Evolutionary conservation across 1,139 yeast genomes (phyloP), one percentile per base, ranked within the genome.

Genomic region (Suhomyces taliae): DNA sequence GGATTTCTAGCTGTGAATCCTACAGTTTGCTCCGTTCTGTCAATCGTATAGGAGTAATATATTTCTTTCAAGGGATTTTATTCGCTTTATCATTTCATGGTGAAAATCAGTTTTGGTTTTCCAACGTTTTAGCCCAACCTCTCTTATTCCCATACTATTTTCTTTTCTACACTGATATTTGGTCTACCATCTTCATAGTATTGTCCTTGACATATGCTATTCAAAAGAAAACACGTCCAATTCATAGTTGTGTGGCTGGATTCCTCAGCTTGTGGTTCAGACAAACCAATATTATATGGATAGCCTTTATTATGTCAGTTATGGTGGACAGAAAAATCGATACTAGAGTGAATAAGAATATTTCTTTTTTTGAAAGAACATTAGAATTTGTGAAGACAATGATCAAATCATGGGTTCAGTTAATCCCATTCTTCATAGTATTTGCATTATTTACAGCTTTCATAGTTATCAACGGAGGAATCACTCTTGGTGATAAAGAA

Each of bases 241-340:
- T 43, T 2, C 11, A 61, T 2, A 65, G 80, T 51, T 82, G 83
- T 0, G 6, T 76, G 1, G 57, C 81, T 27, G 87, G 84, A 0
- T 75, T 82, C 34, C 36, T 72, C 7, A 84, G 91, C 60, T 70
- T 93, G 39, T 71, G 81, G 65, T 85, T 93, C 59, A 79, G 99
- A 53, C 99, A 93, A 60, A 95, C 99, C 0, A 93, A 93, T 58
- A 83, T 93, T 35, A 72, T 90, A 0, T 93, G 99, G 99, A 75
- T 83, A 7, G 83, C 79, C 0, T 85, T 87, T 54, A 70, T 85
- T n/a, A 61, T 81, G 47, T 72, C 80, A 0, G 67, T 82, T 2
- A 67, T 81, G n/a, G 63, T 86, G 29, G 90, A 85, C 54, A 64
- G 76, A 43, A 66, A 73, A 39, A 64, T 69, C 10, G 46, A 40